Evolutionary conservation across 2,329 filamentous ascomycete species (phyloP), one percentile per base, ranked within the genome.

Genomic region (Xylariales sp.): DNA sequence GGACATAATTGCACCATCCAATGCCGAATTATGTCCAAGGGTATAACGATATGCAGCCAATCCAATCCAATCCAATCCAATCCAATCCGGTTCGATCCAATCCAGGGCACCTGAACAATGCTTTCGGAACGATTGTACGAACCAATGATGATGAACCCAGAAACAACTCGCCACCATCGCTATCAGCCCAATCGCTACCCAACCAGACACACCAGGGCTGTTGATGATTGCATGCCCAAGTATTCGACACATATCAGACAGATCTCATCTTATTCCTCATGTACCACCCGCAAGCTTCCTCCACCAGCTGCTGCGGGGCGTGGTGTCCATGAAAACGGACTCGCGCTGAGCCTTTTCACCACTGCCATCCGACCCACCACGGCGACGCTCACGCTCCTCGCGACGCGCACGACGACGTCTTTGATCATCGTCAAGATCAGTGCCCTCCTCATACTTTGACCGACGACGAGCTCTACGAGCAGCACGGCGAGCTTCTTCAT

Each of bases 221-320:
- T 12, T 1, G 16, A 14, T 21, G 18, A 27, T 14, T 28, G 20
- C 25, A 22, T n/a, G 18, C 10, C 41, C 38, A 28, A 33, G 34
- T 42, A 40, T 41, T 19, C 10, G 24, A 28, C 19, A 19, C 22
- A 40, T 44, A 28, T 21, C 16, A 21, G 39, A 41, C 29, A 36
- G 12, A 24, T 29, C 10, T 31, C 27, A 29, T 11, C 15, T 42
- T 16, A 38, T 38, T n/a, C 25, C 20, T 41, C 37, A 38, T 48
- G 25, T 55, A 18, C 42, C 42, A 27, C 69, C 67, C 5, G 69
- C 70, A 39, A 78, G 57, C 63, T 78, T 78, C 62, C 64, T 74
- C 76, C 76, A 80, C 76, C 76, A 79, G 48, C 74, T 78, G 46
- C 70, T 76, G 43, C 73, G 64, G 15, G 74, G 74, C 10, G 71